Conservation (phyloP, 2,329 filamentous ascomycete genomes). For the Diplodia corticola region DNA sequence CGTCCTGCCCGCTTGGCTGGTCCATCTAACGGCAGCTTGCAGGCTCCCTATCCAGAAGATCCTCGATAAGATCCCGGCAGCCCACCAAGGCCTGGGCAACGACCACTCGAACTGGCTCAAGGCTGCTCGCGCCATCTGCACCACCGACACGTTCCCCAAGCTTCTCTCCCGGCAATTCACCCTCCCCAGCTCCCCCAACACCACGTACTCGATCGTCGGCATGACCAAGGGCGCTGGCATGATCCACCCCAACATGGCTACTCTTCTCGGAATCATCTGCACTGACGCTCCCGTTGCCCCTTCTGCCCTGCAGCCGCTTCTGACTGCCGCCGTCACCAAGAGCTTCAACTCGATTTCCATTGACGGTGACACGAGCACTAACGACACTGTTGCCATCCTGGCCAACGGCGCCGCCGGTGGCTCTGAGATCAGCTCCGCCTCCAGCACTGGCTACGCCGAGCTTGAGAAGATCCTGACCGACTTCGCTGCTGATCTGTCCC, state of each 20-base stretch:
- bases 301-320: slow-evolving; percentile 65
- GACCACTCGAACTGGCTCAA: slow-evolving; percentile 84
- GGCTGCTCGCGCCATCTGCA: slow-evolving; percentile 90
- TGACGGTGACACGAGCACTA: slow-evolving; percentile 95
- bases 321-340: slow-evolving; percentile 72
- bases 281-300: slow-evolving; percentile 83
- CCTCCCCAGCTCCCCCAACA: slow-evolving; percentile 74
- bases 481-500: slow-evolving; percentile 81
- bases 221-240: slow-evolving; percentile 99
- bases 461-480: slow-evolving; percentile 70
- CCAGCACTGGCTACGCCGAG: slow-evolving; percentile 58
- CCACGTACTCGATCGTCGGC: slow-evolving; percentile 82
- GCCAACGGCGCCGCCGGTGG: slow-evolving; percentile 92
- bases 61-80: slow-evolving; percentile 74
- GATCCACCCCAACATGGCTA: slow-evolving; percentile 99
- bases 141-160: slow-evolving; percentile 98
- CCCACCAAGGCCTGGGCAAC: slow-evolving; percentile 68
- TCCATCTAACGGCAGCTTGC: not conserved
- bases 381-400: slow-evolving; percentile 92
- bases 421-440: slow-evolving; percentile 56
- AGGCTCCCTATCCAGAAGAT: slow-evolving; percentile 92
- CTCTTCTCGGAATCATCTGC: slow-evolving; percentile 84
- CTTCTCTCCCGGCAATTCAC: slow-evolving; percentile 81
- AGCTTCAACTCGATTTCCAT: slow-evolving; percentile 98
- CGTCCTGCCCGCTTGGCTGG: slow-evolving; percentile 5